Base-by-base conservation (phyloP, 2,329 filamentous ascomycete genomes). In the Ophiostoma australiae region DNA sequence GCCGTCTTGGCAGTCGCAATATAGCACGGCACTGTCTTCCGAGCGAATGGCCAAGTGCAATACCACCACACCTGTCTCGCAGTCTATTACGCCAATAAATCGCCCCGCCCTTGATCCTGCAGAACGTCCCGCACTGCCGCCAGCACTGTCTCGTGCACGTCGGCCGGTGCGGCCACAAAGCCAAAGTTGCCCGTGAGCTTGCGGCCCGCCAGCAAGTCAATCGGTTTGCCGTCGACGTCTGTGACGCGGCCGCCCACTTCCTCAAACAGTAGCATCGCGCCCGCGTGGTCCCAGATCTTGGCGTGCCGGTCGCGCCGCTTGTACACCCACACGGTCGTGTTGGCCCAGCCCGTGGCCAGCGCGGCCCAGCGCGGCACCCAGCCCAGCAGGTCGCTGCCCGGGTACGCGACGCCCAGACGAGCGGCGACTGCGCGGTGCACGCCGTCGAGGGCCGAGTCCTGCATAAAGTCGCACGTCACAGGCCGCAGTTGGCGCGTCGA, bases 241-340 rank as follows among this genome's bases (percentile, higher is more conserved):
- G 85, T 87, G 69, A 88, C 80, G 71, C 79, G 80, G 1, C 86
- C 86, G 0, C 86, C 86, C 1, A 83, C 80, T 76, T 88, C 86
- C 72, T 86, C 82, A 63, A 86, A 88, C 8, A 88, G 75, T 41
- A 88, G 75, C 84, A 87, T 87, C 0, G 85, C 86, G 1, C 86
- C 86, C 0, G 86, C 85, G 71, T 88, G 86, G 73, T 88, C 86
- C 86, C 86, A 88, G 0, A 85, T 80, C 78, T 88, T 88, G 11
- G 82, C 86, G 13, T 79, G 79, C 0, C 85, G 79, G 33, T 81
- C 80, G 27, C 80, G 78, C 31, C 78, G 77, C 73, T 82, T 83
- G 78, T 88, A 88, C 11, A 86, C 82, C 85, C 86, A 88, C 11
- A 87, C 81, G 0, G 84, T 87, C 58, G 82, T 80, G 77, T 87